Evolutionary conservation across 202 grass and related monocot species (phyloP).

Genomic region (Bolboschoenoplectus hybrid): DNA sequence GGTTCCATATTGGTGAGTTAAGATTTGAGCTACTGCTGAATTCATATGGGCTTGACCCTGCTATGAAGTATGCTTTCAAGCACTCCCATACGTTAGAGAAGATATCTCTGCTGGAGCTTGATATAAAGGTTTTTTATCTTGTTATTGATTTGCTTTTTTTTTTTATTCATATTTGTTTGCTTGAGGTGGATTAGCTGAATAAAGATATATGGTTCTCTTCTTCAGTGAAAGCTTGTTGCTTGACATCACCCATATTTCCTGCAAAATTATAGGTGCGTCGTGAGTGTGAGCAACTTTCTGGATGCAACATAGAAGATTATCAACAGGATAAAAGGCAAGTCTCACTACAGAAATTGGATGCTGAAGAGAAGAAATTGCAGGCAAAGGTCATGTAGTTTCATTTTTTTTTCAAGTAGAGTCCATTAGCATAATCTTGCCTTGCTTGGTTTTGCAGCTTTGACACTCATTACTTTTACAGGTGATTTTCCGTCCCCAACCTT

Average conservation of each 20-base stretch:
- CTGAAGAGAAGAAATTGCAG: slow-evolving; percentile 55
- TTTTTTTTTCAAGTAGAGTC: slow-evolving; percentile 24
- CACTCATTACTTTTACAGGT: slow-evolving; percentile 53
- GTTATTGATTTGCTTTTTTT: neutral
- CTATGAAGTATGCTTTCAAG: slow-evolving; percentile 61
- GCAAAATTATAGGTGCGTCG: slow-evolving; percentile 56
- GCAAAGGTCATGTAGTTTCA: slow-evolving; percentile 56
- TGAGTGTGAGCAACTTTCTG: slow-evolving; percentile 71
- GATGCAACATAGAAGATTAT: slow-evolving; percentile 52
- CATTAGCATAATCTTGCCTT: neutral
- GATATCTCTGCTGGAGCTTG: slow-evolving; percentile 67
- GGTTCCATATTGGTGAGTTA: slow-evolving; percentile 83
- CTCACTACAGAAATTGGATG: slow-evolving; percentile 54
- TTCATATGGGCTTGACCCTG: slow-evolving; percentile 78
- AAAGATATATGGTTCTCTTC: slow-evolving; percentile 25
- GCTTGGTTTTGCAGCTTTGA: slow-evolving; percentile 29
- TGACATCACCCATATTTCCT: slow-evolving; percentile 31
- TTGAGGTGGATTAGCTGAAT: slow-evolving; percentile 11
- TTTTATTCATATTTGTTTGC: neutral
- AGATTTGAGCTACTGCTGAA: slow-evolving; percentile 76
- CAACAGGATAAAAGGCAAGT: slow-evolving; percentile 47
- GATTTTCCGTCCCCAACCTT: slow-evolving; percentile 73
- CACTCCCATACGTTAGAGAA: slow-evolving; percentile 74
- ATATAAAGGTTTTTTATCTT: slow-evolving; percentile 57
- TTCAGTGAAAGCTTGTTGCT: slow-evolving; percentile 13